Conservation (phyloP, 2,329 filamentous ascomycete species). For the Trichoderma pleuroti region DNA sequence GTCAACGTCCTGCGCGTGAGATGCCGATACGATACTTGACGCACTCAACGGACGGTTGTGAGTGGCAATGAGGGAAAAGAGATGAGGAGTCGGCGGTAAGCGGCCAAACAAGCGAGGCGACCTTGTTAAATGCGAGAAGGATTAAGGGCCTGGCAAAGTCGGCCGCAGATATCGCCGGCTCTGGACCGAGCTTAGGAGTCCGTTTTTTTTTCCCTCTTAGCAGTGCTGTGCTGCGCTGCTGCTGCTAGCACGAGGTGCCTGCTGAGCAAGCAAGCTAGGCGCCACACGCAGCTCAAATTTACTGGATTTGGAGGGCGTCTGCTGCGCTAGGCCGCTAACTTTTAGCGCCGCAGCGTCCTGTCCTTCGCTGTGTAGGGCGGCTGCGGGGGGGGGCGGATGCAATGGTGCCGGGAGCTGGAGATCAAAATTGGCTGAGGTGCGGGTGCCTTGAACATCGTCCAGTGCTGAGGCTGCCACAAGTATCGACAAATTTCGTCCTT, state of each 20-base stretch:
- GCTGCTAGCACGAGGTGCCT: conserved; percentile 5
- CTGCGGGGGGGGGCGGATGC: background rate
- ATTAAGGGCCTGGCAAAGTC: conserved; percentile 11
- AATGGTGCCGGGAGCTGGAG: background rate
- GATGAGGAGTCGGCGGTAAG: conserved; percentile 21
- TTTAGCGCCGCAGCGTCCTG: conserved; percentile 11
- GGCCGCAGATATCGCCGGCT: conserved; percentile 18
- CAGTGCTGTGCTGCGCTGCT: background rate
- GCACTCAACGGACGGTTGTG: background rate
- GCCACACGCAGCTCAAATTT: conserved; percentile 8
- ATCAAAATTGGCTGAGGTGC: background rate
- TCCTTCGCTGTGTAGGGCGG: conserved; percentile 9
- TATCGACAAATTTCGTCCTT: background rate
- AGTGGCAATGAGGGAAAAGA: background rate
- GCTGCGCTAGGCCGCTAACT: conserved; percentile 15
- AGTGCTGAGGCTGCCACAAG: background rate
- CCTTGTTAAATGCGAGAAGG: conserved; percentile 16
- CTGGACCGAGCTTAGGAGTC: conserved; percentile 11
- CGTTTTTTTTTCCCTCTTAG: background rate
- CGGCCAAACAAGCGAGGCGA: conserved; percentile 16
- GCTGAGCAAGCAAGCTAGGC: conserved; percentile 13
- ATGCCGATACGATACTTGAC: too few species aligned
- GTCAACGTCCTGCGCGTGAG: background rate
- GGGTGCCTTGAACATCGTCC: background rate
- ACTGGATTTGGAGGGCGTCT: conserved; percentile 17